These are phyloP conservation scores for Tetradesmus obliquus DNA, from an alignment of 139 green algal species.

Conservation along the genomic window DNA sequence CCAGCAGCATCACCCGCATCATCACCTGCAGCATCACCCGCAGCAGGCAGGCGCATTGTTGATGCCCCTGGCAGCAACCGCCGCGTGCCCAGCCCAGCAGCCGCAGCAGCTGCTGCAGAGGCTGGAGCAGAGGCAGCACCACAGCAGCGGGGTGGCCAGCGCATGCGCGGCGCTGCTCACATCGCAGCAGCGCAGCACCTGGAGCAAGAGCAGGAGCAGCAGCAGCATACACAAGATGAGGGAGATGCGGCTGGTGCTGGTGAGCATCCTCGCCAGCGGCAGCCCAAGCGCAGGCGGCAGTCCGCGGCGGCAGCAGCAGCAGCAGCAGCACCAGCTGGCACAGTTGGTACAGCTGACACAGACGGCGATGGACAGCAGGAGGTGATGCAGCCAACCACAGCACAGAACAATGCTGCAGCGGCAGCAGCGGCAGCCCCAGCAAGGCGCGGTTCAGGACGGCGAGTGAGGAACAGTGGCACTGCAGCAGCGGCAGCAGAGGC, in stretches of 20 bases:
- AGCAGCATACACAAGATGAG: neutral
- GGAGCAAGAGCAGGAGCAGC: neutral
- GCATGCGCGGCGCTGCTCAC: neutral
- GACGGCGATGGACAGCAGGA: neutral
- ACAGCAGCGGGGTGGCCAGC: neutral
- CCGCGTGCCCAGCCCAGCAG: neutral
- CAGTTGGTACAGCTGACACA: neutral
- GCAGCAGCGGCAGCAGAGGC: slow-evolving; percentile 14
- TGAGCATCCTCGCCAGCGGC: neutral
- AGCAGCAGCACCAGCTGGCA: slow-evolving; percentile 6
- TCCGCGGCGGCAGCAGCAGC: neutral
- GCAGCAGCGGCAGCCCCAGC: neutral
- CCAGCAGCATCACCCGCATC: neutral
- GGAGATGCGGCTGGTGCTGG: neutral
- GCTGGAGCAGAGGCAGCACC: neutral
- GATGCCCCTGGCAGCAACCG: neutral
- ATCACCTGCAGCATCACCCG: neutral
- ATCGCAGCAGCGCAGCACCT: neutral
- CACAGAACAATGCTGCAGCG: slow-evolving; percentile 9
- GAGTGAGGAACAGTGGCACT: neutral
- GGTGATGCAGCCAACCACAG: slow-evolving; percentile 35
- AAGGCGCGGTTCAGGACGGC: neutral
- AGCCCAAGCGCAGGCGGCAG: neutral
- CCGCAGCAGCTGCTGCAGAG: slow-evolving; percentile 12
- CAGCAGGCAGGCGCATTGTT: no score